Percentiles rank a stretch among this genome's conserved stretches.
phyloP scores from a whole-genome alignment of 176 grass and related monocot genomes.

The Miscanthus lutarioriparius region DNA sequence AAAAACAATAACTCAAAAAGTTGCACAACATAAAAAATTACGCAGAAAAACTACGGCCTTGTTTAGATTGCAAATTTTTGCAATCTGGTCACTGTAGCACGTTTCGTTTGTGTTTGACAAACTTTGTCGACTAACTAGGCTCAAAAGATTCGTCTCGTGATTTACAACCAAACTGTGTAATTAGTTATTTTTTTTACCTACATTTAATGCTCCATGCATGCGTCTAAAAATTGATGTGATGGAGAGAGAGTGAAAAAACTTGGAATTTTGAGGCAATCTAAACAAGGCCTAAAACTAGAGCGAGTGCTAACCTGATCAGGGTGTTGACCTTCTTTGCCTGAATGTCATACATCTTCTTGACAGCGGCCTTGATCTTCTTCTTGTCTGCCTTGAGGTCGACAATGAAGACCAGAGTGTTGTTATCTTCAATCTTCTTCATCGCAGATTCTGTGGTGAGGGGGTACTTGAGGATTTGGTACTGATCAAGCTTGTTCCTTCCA shows the following conservation, averaged over 20 bases:
- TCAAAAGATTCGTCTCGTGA: no score
- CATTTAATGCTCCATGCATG: no score
- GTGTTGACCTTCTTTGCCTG: slow-evolving; percentile 87
- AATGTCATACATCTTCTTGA: slow-evolving; percentile 87
- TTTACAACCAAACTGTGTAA: no score
- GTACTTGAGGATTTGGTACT: slow-evolving; percentile 81
- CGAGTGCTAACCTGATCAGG: slow-evolving; percentile 58
- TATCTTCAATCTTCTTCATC: slow-evolving; percentile 89
- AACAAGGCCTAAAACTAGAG: neutral
- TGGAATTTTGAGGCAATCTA: no score
- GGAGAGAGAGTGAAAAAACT: no score
- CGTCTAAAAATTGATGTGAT: no score
- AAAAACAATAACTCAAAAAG: neutral
- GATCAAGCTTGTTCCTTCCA: slow-evolving; percentile 79
- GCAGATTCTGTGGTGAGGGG: slow-evolving; percentile 75
- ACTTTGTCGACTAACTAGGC: no score
- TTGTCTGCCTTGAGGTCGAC: slow-evolving; percentile 73
- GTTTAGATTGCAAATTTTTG: no score
- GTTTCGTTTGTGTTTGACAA: no score
- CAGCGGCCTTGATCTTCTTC: slow-evolving; percentile 83
- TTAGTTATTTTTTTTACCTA: no score
- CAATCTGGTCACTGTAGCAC: no score
- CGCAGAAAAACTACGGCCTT: no score
- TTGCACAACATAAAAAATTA: neutral
- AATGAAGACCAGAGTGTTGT: slow-evolving; percentile 84